These are phyloP conservation scores for Neurospora sp. DNA, from an alignment of 495 filamentous ascomycete genomes.

Conservation along the genomic window DNA sequence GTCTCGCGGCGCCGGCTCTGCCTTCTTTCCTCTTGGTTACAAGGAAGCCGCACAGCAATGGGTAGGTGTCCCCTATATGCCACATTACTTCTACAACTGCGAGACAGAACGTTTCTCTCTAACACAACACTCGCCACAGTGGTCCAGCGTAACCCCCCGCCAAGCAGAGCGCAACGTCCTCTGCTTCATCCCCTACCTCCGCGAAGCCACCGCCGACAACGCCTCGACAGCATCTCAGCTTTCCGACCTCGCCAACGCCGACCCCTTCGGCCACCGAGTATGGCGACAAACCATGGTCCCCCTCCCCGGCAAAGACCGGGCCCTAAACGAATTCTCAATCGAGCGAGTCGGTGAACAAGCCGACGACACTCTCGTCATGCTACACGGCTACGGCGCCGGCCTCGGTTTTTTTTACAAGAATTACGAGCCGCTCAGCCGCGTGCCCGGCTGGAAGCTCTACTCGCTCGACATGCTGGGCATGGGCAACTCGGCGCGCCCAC, in stretches of 20 bases:
- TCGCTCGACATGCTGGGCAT: slow-evolving; percentile 90
- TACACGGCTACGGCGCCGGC: slow-evolving; percentile 94
- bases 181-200: slow-evolving; percentile 75
- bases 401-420: slow-evolving; percentile 97
- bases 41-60: slow-evolving; percentile 88
- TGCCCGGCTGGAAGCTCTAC: slow-evolving; percentile 78
- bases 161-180: slow-evolving; percentile 84
- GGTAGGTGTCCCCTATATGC: slow-evolving; percentile 41
- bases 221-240: slow-evolving; percentile 16
- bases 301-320: slow-evolving; percentile 74
- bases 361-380: slow-evolving; percentile 82
- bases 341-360: slow-evolving; percentile 72
- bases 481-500: slow-evolving; percentile 77
- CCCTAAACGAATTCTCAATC: slow-evolving; percentile 86
- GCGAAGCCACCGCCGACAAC: slow-evolving; percentile 50
- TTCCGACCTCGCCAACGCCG: slow-evolving; percentile 40
- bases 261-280: slow-evolving; percentile 76
- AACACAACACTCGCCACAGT: slow-evolving; percentile 39
- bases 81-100: not conserved
- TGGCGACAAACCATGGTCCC: slow-evolving; percentile 82
- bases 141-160: slow-evolving; percentile 72
- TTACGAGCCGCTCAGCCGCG: slow-evolving; percentile 73
- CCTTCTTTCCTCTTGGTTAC: slow-evolving; percentile 76
- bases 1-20: not conserved
- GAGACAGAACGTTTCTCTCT: not conserved